These are phyloP conservation scores for Trypanosomatidae sp. DNA, from an alignment of 208 protist species.

Conservation along the genomic window DNA sequence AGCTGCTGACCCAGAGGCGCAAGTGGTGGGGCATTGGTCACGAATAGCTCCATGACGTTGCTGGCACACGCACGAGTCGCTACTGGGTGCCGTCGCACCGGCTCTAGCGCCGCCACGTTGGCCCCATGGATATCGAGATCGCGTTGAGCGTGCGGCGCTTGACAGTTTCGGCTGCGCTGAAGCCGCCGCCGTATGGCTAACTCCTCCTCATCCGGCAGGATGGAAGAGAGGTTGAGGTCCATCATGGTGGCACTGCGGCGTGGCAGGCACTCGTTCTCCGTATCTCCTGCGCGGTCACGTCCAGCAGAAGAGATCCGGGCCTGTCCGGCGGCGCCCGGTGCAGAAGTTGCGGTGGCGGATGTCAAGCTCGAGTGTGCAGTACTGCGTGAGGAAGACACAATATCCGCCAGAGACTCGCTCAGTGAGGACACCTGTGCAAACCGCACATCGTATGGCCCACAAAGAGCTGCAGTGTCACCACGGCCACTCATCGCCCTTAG, in stretches of 20 bases:
- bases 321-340: constrained; percentile 9
- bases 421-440: constrained; percentile 36
- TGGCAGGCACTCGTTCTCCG: background rate
- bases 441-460: constrained; percentile 19
- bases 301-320: constrained; percentile 1
- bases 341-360: constrained; percentile 22
- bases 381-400: constrained; percentile 54
- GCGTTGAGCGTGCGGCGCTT: background rate
- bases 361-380: constrained; percentile 37
- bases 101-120: background rate
- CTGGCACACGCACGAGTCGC: background rate
- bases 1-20: background rate
- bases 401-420: constrained; percentile 37
- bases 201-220: constrained; percentile 43
- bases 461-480: background rate
- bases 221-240: constrained; percentile 56
- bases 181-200: constrained; percentile 17
- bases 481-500: background rate
- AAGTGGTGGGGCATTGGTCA: background rate
- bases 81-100: background rate
- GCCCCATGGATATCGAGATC: background rate
- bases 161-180: constrained; percentile 2
- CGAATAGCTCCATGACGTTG: constrained; percentile 8
- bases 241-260: constrained; percentile 34
- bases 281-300: background rate